Evolutionary conservation across 23 red algal genomes (phyloP).

Genomic region (Gracilaria gracilis): DNA sequence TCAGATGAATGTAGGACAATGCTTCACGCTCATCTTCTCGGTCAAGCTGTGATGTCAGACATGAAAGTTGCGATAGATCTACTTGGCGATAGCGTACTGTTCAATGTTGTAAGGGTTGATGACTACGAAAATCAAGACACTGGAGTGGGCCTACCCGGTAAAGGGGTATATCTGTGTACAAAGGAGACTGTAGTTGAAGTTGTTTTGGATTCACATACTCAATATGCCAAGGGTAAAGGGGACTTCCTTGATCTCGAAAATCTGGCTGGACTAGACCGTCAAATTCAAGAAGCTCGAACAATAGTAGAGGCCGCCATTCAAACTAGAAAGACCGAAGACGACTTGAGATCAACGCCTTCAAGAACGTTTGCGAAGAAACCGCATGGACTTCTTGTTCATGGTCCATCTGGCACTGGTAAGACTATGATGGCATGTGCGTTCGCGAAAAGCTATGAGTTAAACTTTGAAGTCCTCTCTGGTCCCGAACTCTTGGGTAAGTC

Average conservation of each 20-base stretch:
- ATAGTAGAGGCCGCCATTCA: not conserved
- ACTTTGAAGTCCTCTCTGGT: slow-evolving; percentile 54
- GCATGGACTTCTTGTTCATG: slow-evolving; percentile 61
- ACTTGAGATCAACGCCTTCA: not conserved
- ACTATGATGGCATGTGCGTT: slow-evolving; percentile 86
- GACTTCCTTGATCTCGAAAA: not conserved
- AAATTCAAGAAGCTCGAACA: not conserved
- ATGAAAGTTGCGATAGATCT: not conserved
- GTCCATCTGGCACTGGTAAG: slow-evolving; percentile 87
- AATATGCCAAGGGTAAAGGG: not conserved
- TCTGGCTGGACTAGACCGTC: not conserved
- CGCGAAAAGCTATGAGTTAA: slow-evolving; percentile 28
- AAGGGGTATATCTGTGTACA: not conserved
- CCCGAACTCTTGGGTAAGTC: slow-evolving; percentile 49
- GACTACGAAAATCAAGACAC: not conserved
- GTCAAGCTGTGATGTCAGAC: not conserved
- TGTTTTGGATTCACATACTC: not conserved
- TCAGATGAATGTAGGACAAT: slow-evolving; percentile 13
- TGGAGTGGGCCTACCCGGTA: not conserved
- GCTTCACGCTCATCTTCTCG: not conserved
- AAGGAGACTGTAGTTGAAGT: not conserved
- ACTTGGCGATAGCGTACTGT: not conserved
- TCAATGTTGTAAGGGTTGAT: not conserved
- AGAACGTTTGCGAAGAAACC: slow-evolving; percentile 11
- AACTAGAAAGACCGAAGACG: not conserved